Base-by-base conservation (phyloP, 1,139 yeast species). In the Blastobotrys petasosporus region DNA sequence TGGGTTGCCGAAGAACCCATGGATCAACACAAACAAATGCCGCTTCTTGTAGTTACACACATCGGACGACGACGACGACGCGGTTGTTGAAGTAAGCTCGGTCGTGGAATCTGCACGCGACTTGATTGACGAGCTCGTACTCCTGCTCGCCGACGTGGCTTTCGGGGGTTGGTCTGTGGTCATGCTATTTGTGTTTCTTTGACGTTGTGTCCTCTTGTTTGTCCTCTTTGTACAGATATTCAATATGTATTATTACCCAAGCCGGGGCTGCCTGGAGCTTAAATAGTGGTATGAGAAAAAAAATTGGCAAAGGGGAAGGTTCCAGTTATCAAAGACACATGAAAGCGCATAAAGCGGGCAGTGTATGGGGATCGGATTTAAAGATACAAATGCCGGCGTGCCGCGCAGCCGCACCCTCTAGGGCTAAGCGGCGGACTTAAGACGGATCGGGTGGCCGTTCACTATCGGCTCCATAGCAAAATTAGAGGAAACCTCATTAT, bases 1-100 rank as follows among this genome's bases (percentile, higher is more conserved):
- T 3, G 92, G 84, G 37, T 82, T 80, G 2, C 97, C 97, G 85
- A 94, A 86, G 31, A 90, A 70, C 60, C 95, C 96, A 64, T 88
- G 96, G 32, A 85, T 73, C n/a, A 88, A 67, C 13, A 87, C 84
- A 58, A 86, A 80, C 39, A 88, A 66, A 61, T 87, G 96, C 40
- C 56, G 46, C 32, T 47, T 50, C 39, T 50, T 20, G 25, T 20
- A 20, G 25, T 20, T 20, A 20, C 25, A 20, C 25, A 7, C 4
- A 4, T 20, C 25, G 7, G 25, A 4, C 25, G 25, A 20, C 25
- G 25, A 20, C 25, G 25, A 10, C 20, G 17, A 25, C 28, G 9
- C 48, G 13, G 25, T 28, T 13, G 45, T 32, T 32, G 23, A 15
- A 11, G 7, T 6, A 23, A 15, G 35, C 6, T 10, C 23, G 28